A percentile compares a stretch with the other conserved stretches of the same genome.
Conservation (phyloP, 495 filamentous ascomycete species). For the Podospora anserina region DNA sequence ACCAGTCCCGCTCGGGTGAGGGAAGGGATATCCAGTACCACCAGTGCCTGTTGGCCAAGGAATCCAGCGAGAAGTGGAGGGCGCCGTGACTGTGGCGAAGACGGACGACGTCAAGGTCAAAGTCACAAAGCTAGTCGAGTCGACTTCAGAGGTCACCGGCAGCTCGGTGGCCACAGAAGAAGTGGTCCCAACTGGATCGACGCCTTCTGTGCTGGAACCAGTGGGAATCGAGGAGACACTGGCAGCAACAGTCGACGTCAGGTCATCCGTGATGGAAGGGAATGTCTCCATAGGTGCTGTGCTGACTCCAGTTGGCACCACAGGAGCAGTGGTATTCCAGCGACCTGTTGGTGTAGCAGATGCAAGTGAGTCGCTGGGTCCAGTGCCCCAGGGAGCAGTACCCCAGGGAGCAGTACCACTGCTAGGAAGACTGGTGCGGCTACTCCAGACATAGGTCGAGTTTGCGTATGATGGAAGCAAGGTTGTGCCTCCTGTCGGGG, state of each 20-base stretch:
- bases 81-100: background rate
- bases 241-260: background rate
- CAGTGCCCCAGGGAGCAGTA: conserved; percentile 8
- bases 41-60: background rate
- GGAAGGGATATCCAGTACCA: background rate
- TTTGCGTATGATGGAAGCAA: conserved; percentile 5
- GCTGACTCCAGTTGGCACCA: background rate
- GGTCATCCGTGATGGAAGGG: background rate
- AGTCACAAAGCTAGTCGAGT: conserved; percentile 4
- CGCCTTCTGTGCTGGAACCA: conserved; percentile 3
- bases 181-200: conserved; percentile 9
- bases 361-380: background rate
- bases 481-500: conserved; percentile 1
- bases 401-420: background rate
- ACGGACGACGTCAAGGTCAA: conserved; percentile 15
- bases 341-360: background rate
- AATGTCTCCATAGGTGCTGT: conserved; percentile 3
- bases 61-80: background rate
- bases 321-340: background rate
- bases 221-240: background rate
- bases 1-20: background rate
- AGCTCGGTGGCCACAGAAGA: conserved; percentile 1
- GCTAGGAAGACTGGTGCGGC: background rate
- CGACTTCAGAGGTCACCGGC: conserved; percentile 2
- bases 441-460: conserved; percentile 1